phyloP scores from a whole-genome alignment of 2,329 filamentous ascomycete species.

The Colletotrichum aenigma region DNA sequence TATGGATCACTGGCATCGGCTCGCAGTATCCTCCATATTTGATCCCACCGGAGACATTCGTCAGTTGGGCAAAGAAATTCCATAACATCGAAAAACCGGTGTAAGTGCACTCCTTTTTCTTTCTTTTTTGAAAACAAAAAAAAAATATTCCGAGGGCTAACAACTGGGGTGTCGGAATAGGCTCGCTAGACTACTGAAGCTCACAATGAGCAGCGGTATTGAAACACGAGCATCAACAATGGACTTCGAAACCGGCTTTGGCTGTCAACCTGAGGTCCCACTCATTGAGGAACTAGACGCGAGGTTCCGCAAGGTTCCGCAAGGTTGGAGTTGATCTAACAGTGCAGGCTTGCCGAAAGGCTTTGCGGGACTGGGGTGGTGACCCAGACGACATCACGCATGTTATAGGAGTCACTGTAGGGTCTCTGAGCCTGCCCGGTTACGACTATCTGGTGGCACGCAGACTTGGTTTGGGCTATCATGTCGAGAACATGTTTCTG shows the following conservation, averaged over 20 bases:
- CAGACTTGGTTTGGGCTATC: conserved; percentile 29
- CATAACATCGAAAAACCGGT: background rate
- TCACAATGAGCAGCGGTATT: background rate
- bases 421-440: conserved; percentile 38
- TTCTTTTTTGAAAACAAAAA: too few species aligned
- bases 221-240: background rate
- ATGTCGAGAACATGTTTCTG: conserved; percentile 35
- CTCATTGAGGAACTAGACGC: conserved; percentile 29
- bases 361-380: conserved; percentile 31
- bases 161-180: background rate
- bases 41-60: background rate
- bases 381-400: conserved; percentile 35
- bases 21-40: conserved; percentile 1
- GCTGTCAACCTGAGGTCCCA: conserved; percentile 2
- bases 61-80: background rate
- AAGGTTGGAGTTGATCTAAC: conserved; percentile 32
- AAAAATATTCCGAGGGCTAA: background rate
- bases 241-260: background rate
- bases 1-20: conserved; percentile 5
- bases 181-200: background rate
- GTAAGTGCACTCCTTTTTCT: background rate
- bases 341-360: conserved; percentile 32
- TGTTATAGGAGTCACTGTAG: conserved; percentile 39
- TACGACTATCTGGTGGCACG: conserved; percentile 39
- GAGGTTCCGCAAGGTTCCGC: conserved; percentile 31